Evolutionary conservation across 2,329 filamentous ascomycete species (phyloP), one percentile per base, ranked within the genome.

Genomic region (Phoma sp.): DNA sequence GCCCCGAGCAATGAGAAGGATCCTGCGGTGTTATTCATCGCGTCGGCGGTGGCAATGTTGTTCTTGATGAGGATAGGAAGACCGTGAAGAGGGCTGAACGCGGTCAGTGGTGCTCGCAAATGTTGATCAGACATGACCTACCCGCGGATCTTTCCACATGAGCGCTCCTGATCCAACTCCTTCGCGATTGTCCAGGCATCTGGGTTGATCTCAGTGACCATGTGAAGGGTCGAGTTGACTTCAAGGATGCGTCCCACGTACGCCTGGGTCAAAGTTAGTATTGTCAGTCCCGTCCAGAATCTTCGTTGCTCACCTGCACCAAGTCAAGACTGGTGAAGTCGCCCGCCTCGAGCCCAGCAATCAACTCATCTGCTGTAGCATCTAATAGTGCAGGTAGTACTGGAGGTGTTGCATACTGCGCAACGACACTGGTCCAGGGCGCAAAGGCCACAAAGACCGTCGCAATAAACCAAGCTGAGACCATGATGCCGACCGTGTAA

Each of bases 31-130:
- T 84, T 88, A 64, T 85, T 81, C 84, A 88, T 86, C 53, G 77
- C 69, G 65, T 89, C 86, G 2, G 74, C 68, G 0, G 86, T 89
- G 12, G 82, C 86, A 42, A 90, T 87, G 65, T 87, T 88, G 72
- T 87, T 83, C 69, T 90, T 90, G 73, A 89, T 78, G 5, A 89
- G 72, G 20, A 89, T 82, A 0, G 87, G 87, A 4, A 89, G 79
- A 5, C 87, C 87, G 65, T 89, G 85, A 0, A 88, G 76, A 2
- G 84, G 84, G 0, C 81, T 79, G 43, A 1, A 11, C 42, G 12
- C 15, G 14, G 26, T 63, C 17, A 60, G 51, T 9, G 26, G 18
- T 18, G 36, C 21, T 10, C 15, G 5, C 3, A 25, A 30, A 11
- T 11, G 4, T n/a, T 25, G 7, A 38, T 21, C 17, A 1, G 2